Conservation (phyloP, 371 early-diverging fungal species). For the Saksenaea vasiformis region DNA sequence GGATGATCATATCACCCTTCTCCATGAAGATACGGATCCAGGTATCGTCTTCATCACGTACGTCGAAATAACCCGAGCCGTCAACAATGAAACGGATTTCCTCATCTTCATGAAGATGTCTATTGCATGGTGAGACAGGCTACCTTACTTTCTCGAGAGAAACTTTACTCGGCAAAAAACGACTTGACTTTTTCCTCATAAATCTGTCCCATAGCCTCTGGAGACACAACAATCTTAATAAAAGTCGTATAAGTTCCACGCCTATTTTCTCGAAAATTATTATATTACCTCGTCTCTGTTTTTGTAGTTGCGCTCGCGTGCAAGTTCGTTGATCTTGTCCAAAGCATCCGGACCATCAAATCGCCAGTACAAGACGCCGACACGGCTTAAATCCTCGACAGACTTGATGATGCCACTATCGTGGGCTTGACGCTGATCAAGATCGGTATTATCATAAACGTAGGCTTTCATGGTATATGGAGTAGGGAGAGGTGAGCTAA, state of each 20-base stretch:
- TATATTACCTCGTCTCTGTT: slow-evolving; percentile 80
- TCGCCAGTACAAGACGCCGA: slow-evolving; percentile 78
- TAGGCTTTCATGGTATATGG: slow-evolving; percentile 64
- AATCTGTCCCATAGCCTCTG: slow-evolving; percentile 69
- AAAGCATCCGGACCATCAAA: slow-evolving; percentile 62
- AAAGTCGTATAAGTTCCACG: not conserved
- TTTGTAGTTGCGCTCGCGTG: slow-evolving; percentile 80
- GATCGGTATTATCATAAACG: slow-evolving; percentile 57
- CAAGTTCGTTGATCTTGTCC: slow-evolving; percentile 69
- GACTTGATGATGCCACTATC: slow-evolving; percentile 65
- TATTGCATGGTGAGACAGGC: slow-evolving; percentile 15
- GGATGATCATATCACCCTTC: slow-evolving; percentile 83
- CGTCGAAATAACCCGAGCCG: slow-evolving; percentile 91
- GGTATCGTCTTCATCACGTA: slow-evolving; percentile 72
- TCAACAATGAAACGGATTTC: slow-evolving; percentile 92
- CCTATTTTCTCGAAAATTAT: not conserved
- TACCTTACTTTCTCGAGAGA: not conserved
- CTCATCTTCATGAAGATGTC: slow-evolving; percentile 96
- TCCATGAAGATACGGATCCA: slow-evolving; percentile 90
- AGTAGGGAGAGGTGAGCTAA: not conserved
- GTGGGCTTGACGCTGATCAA: slow-evolving; percentile 75
- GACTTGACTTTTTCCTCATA: slow-evolving; percentile 92
- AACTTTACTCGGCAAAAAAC: slow-evolving; percentile 85
- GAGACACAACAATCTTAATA: slow-evolving; percentile 64
- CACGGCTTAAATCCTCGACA: slow-evolving; percentile 59